Conservation (phyloP, 129 eudicot species). For the Centaurea solstitialis region DNA sequence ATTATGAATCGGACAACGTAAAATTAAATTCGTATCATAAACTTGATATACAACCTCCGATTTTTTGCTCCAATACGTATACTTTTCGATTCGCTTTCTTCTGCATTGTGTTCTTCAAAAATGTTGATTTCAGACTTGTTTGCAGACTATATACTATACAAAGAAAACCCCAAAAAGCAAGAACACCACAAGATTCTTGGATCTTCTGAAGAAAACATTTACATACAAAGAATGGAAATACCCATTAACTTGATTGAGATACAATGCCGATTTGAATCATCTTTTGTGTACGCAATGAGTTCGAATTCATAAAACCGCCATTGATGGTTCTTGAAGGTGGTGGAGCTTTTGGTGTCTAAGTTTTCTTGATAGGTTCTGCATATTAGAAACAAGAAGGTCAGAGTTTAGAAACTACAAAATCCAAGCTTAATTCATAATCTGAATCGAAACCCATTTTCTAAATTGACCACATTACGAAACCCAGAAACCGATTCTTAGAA, state of each 20-base stretch:
- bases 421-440: background rate
- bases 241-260: slow-evolving; percentile 51
- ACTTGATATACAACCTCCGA: slow-evolving; percentile 36
- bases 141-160: slow-evolving; percentile 51
- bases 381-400: slow-evolving; percentile 11
- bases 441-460: slow-evolving; percentile 14
- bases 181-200: slow-evolving; percentile 36
- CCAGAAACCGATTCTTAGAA: slow-evolving; percentile 7
- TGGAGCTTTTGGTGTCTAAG: slow-evolving; percentile 30
- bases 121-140: slow-evolving; percentile 31
- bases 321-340: slow-evolving; percentile 21
- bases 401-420: background rate
- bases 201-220: slow-evolving; percentile 44
- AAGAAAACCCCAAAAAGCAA: slow-evolving; percentile 42
- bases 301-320: slow-evolving; percentile 36
- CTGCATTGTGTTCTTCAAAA: slow-evolving; percentile 23
- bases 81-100: slow-evolving; percentile 23
- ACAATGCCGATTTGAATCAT: slow-evolving; percentile 27
- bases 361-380: slow-evolving; percentile 51
- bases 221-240: slow-evolving; percentile 52
- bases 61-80: slow-evolving; percentile 25
- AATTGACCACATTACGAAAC: slow-evolving; percentile 10
- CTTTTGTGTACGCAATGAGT: slow-evolving; percentile 25
- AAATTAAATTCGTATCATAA: slow-evolving; percentile 31
- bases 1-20: slow-evolving; percentile 13